phyloP scores from a whole-genome alignment of 108 stramenopile genomes.

The Skeletonema costatum region DNA sequence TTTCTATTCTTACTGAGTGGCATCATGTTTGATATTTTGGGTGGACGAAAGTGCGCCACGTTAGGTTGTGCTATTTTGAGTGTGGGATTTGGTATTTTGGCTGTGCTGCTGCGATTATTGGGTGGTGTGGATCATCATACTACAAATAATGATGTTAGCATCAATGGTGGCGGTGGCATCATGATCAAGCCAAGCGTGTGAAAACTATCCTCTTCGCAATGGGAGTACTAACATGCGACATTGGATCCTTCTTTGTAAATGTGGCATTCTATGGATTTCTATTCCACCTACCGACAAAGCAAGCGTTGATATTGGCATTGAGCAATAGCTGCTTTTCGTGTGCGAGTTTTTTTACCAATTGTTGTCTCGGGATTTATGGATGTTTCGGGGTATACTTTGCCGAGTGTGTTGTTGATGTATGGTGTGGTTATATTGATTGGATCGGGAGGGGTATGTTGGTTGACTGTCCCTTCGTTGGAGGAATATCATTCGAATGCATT shows the following conservation, averaged over 20 bases:
- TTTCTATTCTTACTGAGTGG: not conserved
- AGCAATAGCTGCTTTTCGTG: not conserved
- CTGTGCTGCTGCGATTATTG: not conserved
- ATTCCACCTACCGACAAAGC: not conserved
- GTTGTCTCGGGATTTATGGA: not conserved
- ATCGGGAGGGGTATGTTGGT: not conserved
- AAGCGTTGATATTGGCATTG: not conserved
- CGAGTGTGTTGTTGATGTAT: not conserved
- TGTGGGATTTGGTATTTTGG: not conserved
- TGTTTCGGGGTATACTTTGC: not conserved
- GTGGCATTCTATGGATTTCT: not conserved
- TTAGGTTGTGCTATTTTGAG: not conserved
- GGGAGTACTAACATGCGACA: not conserved
- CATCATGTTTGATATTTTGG: not conserved
- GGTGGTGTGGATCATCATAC: too few species aligned
- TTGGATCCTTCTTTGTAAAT: not conserved
- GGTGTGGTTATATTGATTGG: not conserved
- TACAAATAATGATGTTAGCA: not conserved
- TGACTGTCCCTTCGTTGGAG: not conserved
- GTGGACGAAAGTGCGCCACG: not conserved
- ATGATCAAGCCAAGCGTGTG: not conserved
- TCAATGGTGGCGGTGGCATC: too few species aligned
- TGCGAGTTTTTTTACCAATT: not conserved
- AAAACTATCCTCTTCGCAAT: not conserved
- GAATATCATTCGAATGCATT: not conserved